A percentile compares a stretch with the other conserved stretches of the same genome.
phyloP scores from a whole-genome alignment of 2,329 filamentous ascomycete species.

The Lecanicillium sp. region DNA sequence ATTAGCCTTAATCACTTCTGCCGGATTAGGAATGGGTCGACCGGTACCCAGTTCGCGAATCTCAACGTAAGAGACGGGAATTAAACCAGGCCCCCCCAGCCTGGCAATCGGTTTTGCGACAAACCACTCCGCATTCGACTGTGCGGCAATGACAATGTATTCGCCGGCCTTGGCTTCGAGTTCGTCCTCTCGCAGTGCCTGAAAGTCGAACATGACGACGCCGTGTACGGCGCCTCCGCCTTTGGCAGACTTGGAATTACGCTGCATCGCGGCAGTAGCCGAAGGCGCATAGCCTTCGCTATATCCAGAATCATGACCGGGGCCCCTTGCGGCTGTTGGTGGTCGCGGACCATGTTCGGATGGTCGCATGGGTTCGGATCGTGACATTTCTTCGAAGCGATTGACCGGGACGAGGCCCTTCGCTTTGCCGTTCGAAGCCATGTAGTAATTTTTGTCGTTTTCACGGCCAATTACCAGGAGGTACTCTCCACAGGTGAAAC shows the following conservation, averaged over 20 bases:
- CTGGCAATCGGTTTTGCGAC: slow-evolving; percentile 98
- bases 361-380: slow-evolving; percentile 79
- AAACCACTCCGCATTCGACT: slow-evolving; percentile 98
- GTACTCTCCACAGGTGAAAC: slow-evolving; percentile 92
- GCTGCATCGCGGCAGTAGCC: slow-evolving; percentile 13
- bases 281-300: slow-evolving; percentile 22
- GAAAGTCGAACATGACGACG: slow-evolving; percentile 94
- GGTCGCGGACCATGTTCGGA: slow-evolving; percentile 48
- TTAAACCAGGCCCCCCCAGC: slow-evolving; percentile 88
- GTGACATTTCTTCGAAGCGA: slow-evolving; percentile 87
- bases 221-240: slow-evolving; percentile 88
- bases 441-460: slow-evolving; percentile 94
- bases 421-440: slow-evolving; percentile 87
- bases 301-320: slow-evolving; percentile 88
- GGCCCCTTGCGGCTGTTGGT: slow-evolving; percentile 43
- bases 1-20: slow-evolving; percentile 81
- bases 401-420: slow-evolving; percentile 87
- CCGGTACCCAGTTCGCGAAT: slow-evolving; percentile 90
- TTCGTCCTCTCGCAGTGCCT: slow-evolving; percentile 91
- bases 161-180: slow-evolving; percentile 91
- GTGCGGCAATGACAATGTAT: slow-evolving; percentile 95
- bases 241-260: slow-evolving; percentile 43
- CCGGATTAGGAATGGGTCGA: slow-evolving; percentile 69
- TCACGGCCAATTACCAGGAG: slow-evolving; percentile 96
- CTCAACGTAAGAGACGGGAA: slow-evolving; percentile 94